Evolutionary conservation across 441 rosid species (phyloP).

Genomic region (Arabidopsis hybrid): DNA sequence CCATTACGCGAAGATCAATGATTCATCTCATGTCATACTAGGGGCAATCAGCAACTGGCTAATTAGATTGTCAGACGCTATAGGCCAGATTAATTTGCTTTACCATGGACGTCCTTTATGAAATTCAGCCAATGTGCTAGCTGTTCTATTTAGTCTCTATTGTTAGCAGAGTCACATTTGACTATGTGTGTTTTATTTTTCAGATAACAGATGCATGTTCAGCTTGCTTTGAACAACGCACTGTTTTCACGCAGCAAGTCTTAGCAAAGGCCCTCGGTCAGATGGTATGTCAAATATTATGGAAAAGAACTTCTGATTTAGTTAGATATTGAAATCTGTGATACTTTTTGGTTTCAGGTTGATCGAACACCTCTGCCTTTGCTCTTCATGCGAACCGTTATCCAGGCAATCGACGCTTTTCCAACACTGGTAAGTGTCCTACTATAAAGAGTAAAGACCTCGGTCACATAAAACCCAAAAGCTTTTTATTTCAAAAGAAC

Average conservation of each 20-base stretch:
- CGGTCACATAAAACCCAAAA: neutral
- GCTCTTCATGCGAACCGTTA: constrained; percentile 98
- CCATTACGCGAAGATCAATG: neutral
- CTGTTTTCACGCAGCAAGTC: constrained; percentile 98
- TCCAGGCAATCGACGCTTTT: constrained; percentile 97
- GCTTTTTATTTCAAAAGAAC: constrained; percentile 5
- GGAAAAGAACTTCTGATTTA: constrained; percentile 20
- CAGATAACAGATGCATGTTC: constrained; percentile 97
- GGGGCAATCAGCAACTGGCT: constrained; percentile 30
- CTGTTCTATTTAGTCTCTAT: constrained; percentile 8
- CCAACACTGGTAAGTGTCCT: constrained; percentile 78
- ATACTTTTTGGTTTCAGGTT: constrained; percentile 65
- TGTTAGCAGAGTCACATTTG: constrained; percentile 20
- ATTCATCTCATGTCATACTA: constrained; percentile 19
- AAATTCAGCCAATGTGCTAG: constrained; percentile 14
- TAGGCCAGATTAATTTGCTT: constrained; percentile 13
- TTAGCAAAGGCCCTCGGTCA: constrained; percentile 94
- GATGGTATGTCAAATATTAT: constrained; percentile 65
- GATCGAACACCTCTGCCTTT: constrained; percentile 92
- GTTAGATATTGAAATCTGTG: constrained; percentile 35
- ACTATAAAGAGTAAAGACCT: constrained; percentile 21
- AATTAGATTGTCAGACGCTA: constrained; percentile 26
- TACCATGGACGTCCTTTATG: neutral
- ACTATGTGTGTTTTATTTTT: constrained; percentile 25
- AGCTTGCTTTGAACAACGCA: constrained; percentile 98